Evolutionary conservation across 805 yeast species (phyloP).

Genomic region (Priceomyces medius): DNA sequence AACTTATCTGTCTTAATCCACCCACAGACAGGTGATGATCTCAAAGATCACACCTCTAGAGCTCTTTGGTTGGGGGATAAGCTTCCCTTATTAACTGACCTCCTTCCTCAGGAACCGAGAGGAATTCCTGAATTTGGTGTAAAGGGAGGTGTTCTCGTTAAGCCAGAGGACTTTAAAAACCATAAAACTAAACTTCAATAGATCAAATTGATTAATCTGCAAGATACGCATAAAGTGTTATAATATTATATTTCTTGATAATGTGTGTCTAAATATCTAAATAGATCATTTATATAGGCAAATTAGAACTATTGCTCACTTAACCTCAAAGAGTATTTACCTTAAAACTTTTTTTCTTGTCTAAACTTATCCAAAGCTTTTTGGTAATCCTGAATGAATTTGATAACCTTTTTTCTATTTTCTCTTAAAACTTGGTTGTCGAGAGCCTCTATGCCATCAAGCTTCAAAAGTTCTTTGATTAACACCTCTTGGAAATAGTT

Average conservation of each 20-base stretch:
- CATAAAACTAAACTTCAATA: slow-evolving; percentile 2
- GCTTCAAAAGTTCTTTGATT: slow-evolving; percentile 60
- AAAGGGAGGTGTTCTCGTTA: slow-evolving; percentile 8
- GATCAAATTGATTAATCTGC: background rate
- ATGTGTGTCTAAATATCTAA: background rate
- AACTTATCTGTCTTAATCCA: slow-evolving; percentile 31
- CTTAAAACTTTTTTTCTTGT: slow-evolving; percentile 21
- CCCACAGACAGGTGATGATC: slow-evolving; percentile 32
- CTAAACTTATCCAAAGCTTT: slow-evolving; percentile 52
- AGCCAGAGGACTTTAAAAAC: slow-evolving; percentile 5
- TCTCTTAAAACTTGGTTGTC: slow-evolving; percentile 52
- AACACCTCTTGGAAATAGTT: slow-evolving; percentile 66
- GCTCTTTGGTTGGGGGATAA: slow-evolving; percentile 32
- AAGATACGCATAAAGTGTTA: background rate
- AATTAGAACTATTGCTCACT: background rate
- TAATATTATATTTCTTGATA: background rate
- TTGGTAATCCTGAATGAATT: slow-evolving; percentile 57
- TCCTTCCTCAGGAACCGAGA: slow-evolving; percentile 10
- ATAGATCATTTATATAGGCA: background rate
- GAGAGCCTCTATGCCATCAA: slow-evolving; percentile 62
- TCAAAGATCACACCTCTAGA: slow-evolving; percentile 24
- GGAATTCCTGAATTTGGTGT: slow-evolving; percentile 30
- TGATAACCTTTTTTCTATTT: slow-evolving; percentile 59
- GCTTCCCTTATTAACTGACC: slow-evolving; percentile 16
- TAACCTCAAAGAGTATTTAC: background rate